phyloP scores from a whole-genome alignment of 371 early-diverging fungal species.

The Apophysomyces elegans region DNA sequence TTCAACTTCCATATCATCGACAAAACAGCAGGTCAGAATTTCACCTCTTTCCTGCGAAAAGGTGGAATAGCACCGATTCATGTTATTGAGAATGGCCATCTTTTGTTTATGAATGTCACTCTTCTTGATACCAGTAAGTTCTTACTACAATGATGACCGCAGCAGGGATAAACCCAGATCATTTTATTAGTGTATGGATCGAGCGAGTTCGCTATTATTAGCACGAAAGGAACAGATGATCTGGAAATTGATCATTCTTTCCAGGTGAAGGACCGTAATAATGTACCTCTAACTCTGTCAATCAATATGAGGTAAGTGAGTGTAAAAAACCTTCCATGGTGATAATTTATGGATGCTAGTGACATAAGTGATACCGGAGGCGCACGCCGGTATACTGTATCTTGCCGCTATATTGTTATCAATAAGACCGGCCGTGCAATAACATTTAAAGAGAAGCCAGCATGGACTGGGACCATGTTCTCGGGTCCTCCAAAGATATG shows the following conservation, averaged over 20 bases:
- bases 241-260: conserved; percentile 72
- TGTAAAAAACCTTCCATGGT: neutral
- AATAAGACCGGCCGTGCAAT: conserved; percentile 92
- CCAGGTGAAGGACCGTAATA: conserved; percentile 68
- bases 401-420: conserved; percentile 81
- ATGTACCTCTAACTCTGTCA: conserved; percentile 69
- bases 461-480: conserved; percentile 75
- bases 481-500: conserved; percentile 66
- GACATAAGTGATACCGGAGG: conserved; percentile 73
- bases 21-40: conserved; percentile 67
- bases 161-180: neutral
- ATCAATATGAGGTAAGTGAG: conserved; percentile 65
- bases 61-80: conserved; percentile 83
- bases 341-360: conserved; percentile 11
- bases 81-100: conserved; percentile 83
- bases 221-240: conserved; percentile 75
- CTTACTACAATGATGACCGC: neutral
- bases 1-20: conserved; percentile 81
- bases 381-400: conserved; percentile 68
- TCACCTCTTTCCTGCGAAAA: conserved; percentile 65
- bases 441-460: conserved; percentile 77
- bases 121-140: conserved; percentile 71
- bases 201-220: conserved; percentile 88
- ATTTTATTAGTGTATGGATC: conserved; percentile 52
- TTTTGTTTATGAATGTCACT: conserved; percentile 77